These are phyloP conservation scores for Tetracladium setigerum DNA, from an alignment of 495 filamentous ascomycete genomes.

Conservation along the genomic window DNA sequence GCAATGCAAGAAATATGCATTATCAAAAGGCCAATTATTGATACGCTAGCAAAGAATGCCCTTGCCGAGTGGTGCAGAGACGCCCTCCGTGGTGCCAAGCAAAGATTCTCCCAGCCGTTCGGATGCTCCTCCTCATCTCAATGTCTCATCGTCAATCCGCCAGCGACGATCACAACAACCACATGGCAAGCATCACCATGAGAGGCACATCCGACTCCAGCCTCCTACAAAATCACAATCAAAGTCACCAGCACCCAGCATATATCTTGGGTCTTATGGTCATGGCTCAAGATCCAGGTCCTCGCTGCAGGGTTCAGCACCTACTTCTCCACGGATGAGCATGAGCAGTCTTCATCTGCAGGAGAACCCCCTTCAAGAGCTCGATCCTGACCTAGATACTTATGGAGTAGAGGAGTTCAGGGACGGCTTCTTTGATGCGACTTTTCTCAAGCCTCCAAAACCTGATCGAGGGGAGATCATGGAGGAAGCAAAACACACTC, in stretches of 20 bases:
- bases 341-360: conserved; percentile 29
- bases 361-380: conserved; percentile 27
- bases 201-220: conserved; percentile 11
- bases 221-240: conserved; percentile 5
- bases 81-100: no score
- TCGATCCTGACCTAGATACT: conserved; percentile 35
- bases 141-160: conserved; percentile 1
- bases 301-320: conserved; percentile 13
- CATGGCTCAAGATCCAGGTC: conserved; percentile 6
- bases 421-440: conserved; percentile 53
- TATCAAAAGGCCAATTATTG: no score
- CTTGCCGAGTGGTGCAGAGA: no score
- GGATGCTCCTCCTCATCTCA: background rate
- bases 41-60: no score
- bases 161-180: conserved; percentile 8
- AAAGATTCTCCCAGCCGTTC: no score
- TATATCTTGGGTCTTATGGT: conserved; percentile 27
- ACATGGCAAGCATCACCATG: conserved; percentile 8
- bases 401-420: conserved; percentile 47
- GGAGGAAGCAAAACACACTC: conserved; percentile 28
- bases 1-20: no score
- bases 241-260: conserved; percentile 15
- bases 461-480: conserved; percentile 28
- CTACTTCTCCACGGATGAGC: conserved; percentile 23
- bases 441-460: conserved; percentile 40